These are phyloP conservation scores for Cladosporium sp. DNA, from an alignment of 2,329 filamentous ascomycete genomes.

Conservation along the genomic window DNA sequence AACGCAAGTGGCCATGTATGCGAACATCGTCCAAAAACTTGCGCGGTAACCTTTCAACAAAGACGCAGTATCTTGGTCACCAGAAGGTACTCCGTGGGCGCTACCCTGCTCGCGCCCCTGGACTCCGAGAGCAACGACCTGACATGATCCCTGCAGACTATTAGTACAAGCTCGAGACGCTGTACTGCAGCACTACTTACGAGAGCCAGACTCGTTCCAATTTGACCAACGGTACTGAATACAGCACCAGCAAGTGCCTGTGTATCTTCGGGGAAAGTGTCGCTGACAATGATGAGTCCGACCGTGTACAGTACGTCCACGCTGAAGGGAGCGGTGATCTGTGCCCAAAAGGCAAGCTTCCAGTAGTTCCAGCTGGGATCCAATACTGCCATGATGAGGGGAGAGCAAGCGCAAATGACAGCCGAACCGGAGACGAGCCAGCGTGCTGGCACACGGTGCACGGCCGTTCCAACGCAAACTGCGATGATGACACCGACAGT, in stretches of 20 bases:
- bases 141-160: neutral
- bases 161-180: conserved; percentile 27
- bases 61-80: neutral
- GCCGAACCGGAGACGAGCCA: conserved; percentile 19
- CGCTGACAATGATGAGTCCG: conserved; percentile 3
- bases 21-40: conserved; percentile 38
- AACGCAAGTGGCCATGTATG: conserved; percentile 23
- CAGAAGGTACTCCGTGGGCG: neutral
- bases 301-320: conserved; percentile 8
- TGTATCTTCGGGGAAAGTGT: conserved; percentile 32
- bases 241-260: conserved; percentile 44
- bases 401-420: conserved; percentile 13
- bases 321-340: conserved; percentile 14
- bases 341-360: conserved; percentile 10
- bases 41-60: conserved; percentile 38
- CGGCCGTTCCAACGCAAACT: conserved; percentile 37
- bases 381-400: conserved; percentile 11
- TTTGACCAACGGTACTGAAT: conserved; percentile 42
- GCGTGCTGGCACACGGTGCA: conserved; percentile 20
- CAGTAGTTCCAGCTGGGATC: conserved; percentile 12
- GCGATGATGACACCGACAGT: conserved; percentile 39
- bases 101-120: neutral
- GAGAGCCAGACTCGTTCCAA: conserved; percentile 39
- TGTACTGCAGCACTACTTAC: too few relatives aligned
- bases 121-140: conserved; percentile 6